Evolutionary conservation across 768 basidiomycete species (phyloP).

Genomic region (Glaciozyma antarctica): DNA sequence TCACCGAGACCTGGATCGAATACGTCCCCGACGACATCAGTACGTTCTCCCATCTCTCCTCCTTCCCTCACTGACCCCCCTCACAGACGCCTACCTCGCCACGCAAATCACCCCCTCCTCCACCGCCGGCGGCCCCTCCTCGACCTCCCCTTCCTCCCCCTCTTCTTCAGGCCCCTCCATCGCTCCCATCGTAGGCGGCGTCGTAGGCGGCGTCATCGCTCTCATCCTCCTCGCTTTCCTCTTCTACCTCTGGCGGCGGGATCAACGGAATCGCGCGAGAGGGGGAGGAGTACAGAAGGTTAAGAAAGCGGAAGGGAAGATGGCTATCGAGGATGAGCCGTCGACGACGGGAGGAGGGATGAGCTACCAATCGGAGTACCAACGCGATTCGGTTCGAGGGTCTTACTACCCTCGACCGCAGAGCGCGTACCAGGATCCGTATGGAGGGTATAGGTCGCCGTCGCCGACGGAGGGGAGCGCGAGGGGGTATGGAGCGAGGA

Average conservation of each 20-base stretch:
- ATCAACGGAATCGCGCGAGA: constrained; percentile 8
- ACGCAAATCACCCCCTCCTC: constrained; percentile 13
- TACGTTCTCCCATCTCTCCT: background rate
- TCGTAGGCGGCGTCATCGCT: constrained; percentile 22
- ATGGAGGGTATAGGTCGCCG: too few relatives aligned
- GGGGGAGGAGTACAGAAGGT: constrained; percentile 21
- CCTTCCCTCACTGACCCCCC: too few relatives aligned
- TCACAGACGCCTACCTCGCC: constrained; percentile 10
- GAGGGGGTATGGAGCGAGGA: background rate
- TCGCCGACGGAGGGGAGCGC: background rate
- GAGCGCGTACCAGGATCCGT: too few relatives aligned
- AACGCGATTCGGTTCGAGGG: background rate
- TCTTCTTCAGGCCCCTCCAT: background rate
- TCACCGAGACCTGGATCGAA: constrained; percentile 24
- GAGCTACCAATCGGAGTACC: background rate
- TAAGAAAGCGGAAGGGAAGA: constrained; percentile 25
- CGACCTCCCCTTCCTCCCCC: background rate
- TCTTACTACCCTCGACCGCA: too few relatives aligned
- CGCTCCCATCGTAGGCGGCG: constrained; percentile 25
- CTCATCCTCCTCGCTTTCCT: constrained; percentile 19
- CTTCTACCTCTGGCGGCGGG: constrained; percentile 25
- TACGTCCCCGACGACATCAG: constrained; percentile 12
- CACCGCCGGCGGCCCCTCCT: background rate
- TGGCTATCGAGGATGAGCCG: constrained; percentile 25
- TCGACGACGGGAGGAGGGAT: background rate